These are phyloP conservation scores for Penicillium sp. DNA, from an alignment of 2,329 filamentous ascomycete species.

Conservation along the genomic window DNA sequence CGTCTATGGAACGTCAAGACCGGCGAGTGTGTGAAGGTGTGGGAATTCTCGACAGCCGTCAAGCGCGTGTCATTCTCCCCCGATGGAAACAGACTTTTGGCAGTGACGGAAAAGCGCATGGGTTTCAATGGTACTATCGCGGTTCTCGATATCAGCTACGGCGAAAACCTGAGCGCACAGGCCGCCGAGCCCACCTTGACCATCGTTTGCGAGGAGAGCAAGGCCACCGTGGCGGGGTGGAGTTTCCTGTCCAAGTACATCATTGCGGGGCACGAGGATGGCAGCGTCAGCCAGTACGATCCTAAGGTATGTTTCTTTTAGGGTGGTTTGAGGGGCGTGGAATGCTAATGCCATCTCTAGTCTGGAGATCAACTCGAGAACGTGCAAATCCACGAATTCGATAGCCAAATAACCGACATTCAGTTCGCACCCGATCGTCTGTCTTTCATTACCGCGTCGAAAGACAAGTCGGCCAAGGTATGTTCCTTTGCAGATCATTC, in stretches of 20 bases:
- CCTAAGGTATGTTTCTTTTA: conserved; percentile 62
- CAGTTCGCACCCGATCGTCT: conserved; percentile 93
- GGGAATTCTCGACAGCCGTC: conserved; percentile 95
- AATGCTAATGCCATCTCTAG: conserved; percentile 38
- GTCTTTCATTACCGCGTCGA: conserved; percentile 97
- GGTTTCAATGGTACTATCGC: conserved; percentile 92
- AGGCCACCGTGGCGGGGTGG: conserved; percentile 96
- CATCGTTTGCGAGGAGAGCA: conserved; percentile 93
- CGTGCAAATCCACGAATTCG: conserved; percentile 79
- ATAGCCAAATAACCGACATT: conserved; percentile 80
- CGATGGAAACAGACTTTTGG: conserved; percentile 84
- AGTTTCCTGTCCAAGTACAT: conserved; percentile 94
- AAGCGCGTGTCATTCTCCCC: conserved; percentile 98
- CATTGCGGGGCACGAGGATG: conserved; percentile 95
- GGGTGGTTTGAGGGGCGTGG: too few species aligned
- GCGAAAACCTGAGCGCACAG: conserved; percentile 74
- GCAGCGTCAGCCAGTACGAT: conserved; percentile 86
- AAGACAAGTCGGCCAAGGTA: conserved; percentile 96
- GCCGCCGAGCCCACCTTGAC: conserved; percentile 75
- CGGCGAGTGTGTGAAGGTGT: conserved; percentile 89
- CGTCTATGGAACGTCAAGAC: conserved; percentile 94
- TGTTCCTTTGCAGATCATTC: conserved; percentile 8
- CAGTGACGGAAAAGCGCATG: conserved; percentile 98
- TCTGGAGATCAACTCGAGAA: conserved; percentile 79
- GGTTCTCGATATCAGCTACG: conserved; percentile 83